These are phyloP conservation scores for Kazachstania bromeliacearum DNA, from an alignment of 805 yeast genomes.

Conservation along the genomic window DNA sequence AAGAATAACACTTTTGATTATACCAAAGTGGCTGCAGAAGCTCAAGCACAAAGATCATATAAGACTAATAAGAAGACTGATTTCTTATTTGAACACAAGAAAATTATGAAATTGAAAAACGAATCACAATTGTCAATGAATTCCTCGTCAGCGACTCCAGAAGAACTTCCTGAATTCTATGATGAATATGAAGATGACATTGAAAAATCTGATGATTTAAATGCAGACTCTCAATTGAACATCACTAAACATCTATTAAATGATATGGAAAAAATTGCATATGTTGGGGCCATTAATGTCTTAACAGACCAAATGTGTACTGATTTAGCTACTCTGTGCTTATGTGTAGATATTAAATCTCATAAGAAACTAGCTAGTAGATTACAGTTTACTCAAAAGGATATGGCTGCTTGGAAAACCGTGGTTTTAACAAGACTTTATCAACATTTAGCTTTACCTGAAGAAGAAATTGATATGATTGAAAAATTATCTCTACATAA, in stretches of 20 bases:
- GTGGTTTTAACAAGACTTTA: slow-evolving; percentile 62
- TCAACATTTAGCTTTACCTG: slow-evolving; percentile 65
- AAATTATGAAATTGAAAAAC: slow-evolving; percentile 17
- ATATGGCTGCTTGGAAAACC: slow-evolving; percentile 78
- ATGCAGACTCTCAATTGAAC: slow-evolving; percentile 44
- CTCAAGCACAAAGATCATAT: slow-evolving; percentile 67
- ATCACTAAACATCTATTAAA: slow-evolving; percentile 73
- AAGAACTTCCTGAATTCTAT: slow-evolving; percentile 16
- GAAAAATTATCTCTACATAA: slow-evolving; percentile 81
- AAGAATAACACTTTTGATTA: slow-evolving; percentile 41
- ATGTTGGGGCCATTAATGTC: slow-evolving; percentile 74
- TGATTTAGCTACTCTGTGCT: slow-evolving; percentile 51
- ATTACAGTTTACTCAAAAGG: slow-evolving; percentile 60
- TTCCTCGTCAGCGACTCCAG: slow-evolving; percentile 17
- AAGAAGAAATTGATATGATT: slow-evolving; percentile 80
- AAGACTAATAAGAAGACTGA: slow-evolving; percentile 47
- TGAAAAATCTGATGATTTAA: slow-evolving; percentile 28
- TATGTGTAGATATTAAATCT: slow-evolving; percentile 40
- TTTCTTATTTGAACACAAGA: slow-evolving; percentile 38
- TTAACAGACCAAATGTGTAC: slow-evolving; percentile 74
- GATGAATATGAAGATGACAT: slow-evolving; percentile 35
- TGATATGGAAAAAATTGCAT: slow-evolving; percentile 84
- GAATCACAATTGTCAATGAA: slow-evolving; percentile 8
- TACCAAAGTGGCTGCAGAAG: slow-evolving; percentile 80
- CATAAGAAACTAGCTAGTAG: slow-evolving; percentile 44